Conservation (phyloP, 768 basidiomycete genomes). For the Nidularia sp. region DNA sequence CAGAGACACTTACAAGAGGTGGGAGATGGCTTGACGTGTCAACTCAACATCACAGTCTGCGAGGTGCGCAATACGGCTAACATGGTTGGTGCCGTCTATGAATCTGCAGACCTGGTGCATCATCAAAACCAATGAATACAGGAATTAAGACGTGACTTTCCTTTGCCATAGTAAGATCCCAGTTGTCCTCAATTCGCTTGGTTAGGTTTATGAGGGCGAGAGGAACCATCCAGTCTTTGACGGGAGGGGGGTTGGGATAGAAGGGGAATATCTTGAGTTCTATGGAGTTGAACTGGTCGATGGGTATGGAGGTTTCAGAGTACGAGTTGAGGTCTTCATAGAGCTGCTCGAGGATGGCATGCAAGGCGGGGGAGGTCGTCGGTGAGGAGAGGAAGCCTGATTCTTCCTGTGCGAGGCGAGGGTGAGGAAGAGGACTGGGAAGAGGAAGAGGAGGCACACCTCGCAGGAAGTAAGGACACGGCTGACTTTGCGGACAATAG, state of each 20-base stretch:
- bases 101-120: conserved; percentile 60
- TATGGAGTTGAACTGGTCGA: conserved; percentile 91
- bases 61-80: conserved; percentile 85
- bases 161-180: conserved; percentile 94
- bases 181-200: conserved; percentile 82
- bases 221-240: conserved; percentile 95
- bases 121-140: background rate
- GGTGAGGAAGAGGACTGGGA: background rate
- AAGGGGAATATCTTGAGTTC: conserved; percentile 96
- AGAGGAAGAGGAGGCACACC: conserved; percentile 40
- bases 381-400: conserved; percentile 81
- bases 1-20: conserved; percentile 67
- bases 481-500: conserved; percentile 91
- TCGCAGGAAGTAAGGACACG: conserved; percentile 87
- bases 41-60: conserved; percentile 85
- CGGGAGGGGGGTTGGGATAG: conserved; percentile 88
- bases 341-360: conserved; percentile 89
- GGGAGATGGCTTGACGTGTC: conserved; percentile 83
- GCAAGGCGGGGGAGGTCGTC: conserved; percentile 59
- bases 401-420: conserved; percentile 59
- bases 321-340: conserved; percentile 98
- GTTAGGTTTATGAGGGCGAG: conserved; percentile 81
- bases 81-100: conserved; percentile 91
- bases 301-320: conserved; percentile 89
- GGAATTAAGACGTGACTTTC: conserved; percentile 26